Evolutionary conservation across 371 early-diverging fungal genomes (phyloP).

Genomic region (Circinella umbellata): DNA sequence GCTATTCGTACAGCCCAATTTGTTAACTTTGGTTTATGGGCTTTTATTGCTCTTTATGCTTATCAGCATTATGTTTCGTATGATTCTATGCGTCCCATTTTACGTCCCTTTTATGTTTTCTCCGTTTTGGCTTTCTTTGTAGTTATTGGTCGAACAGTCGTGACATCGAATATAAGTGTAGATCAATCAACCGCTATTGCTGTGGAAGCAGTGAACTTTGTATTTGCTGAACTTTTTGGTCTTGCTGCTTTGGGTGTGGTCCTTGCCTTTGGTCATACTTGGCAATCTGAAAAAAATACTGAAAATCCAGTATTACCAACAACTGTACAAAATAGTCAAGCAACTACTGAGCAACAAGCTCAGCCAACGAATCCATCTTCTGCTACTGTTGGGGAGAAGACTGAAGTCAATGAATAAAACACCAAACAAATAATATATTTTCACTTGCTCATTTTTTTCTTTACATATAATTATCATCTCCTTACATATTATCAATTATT

Average conservation of each 20-base stretch:
- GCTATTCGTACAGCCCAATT: background rate
- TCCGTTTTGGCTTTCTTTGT: background rate
- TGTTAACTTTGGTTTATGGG: slow-evolving; percentile 10
- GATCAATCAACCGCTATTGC: background rate
- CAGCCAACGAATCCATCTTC: background rate
- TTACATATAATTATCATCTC: too few relatives aligned
- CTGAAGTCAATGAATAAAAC: slow-evolving; percentile 2
- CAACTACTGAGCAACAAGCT: background rate
- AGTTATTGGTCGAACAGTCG: background rate
- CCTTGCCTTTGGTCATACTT: slow-evolving; percentile 7
- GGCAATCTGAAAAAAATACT: background rate
- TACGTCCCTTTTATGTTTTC: background rate
- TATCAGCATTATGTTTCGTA: background rate
- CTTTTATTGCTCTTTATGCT: background rate
- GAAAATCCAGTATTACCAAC: background rate
- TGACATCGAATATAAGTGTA: background rate
- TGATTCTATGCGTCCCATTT: background rate
- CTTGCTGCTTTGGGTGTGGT: background rate
- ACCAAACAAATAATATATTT: background rate
- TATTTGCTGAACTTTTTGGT: background rate
- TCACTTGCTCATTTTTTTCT: too few relatives aligned
- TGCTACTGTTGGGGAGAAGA: slow-evolving; percentile 8
- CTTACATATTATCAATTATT: too few relatives aligned
- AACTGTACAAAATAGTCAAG: background rate
- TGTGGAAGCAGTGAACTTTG: slow-evolving; percentile 3